phyloP scores from a whole-genome alignment of 2,329 filamentous ascomycete species.

The Apiospora kogelbergensis region DNA sequence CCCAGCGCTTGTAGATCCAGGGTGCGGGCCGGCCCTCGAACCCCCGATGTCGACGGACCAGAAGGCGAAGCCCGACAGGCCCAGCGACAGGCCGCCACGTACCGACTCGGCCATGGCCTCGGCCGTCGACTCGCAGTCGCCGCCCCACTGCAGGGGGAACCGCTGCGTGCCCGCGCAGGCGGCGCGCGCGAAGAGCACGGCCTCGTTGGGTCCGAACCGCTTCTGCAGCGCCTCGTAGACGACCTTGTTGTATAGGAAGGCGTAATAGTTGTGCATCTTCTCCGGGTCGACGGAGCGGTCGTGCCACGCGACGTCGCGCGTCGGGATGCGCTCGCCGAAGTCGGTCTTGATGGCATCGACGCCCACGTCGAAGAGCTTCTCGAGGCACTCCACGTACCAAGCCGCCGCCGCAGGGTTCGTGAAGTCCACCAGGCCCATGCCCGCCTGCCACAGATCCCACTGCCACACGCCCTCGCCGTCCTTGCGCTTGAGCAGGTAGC shows the following conservation, averaged over 20 bases:
- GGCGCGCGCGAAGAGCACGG: slow-evolving; percentile 65
- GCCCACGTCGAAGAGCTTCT: slow-evolving; percentile 65
- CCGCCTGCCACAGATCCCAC: slow-evolving; percentile 76
- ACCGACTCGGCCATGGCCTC: slow-evolving; percentile 72
- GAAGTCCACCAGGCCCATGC: slow-evolving; percentile 73
- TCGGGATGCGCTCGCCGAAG: slow-evolving; percentile 72
- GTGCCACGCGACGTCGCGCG: slow-evolving; percentile 63
- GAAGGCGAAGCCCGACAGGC: slow-evolving; percentile 64
- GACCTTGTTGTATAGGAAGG: slow-evolving; percentile 70
- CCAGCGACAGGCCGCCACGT: slow-evolving; percentile 63
- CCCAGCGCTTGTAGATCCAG: slow-evolving; percentile 76
- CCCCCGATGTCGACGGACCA: slow-evolving; percentile 73
- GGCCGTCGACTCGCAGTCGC: slow-evolving; percentile 72
- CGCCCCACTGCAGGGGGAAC: slow-evolving; percentile 72
- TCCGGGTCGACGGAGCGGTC: slow-evolving; percentile 58
- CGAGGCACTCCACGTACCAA: slow-evolving; percentile 65
- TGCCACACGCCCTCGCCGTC: slow-evolving; percentile 73
- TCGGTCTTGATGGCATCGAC: slow-evolving; percentile 75
- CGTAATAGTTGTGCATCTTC: slow-evolving; percentile 77
- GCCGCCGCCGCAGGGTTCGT: slow-evolving; percentile 67
- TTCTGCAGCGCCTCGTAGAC: slow-evolving; percentile 66
- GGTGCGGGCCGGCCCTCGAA: slow-evolving; percentile 68
- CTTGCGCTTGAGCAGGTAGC: slow-evolving; percentile 68
- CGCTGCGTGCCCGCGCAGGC: slow-evolving; percentile 68
- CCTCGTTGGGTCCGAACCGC: slow-evolving; percentile 50